Conservation (phyloP, 352 stramenopile genomes). For the Phytophthora citricola region DNA sequence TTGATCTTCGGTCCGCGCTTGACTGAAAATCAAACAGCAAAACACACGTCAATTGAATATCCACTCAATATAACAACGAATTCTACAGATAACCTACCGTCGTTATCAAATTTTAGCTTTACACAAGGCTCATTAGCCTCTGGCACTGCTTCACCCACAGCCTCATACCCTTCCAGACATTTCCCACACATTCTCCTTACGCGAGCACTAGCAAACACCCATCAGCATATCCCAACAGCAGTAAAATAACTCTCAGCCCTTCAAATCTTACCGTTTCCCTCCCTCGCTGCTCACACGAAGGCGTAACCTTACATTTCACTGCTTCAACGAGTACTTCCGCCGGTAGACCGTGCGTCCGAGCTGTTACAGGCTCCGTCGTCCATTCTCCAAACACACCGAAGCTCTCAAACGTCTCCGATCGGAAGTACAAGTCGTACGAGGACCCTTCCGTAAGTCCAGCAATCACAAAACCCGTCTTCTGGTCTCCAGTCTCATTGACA, state of each 20-base stretch:
- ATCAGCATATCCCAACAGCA: background rate
- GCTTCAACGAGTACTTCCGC: slow-evolving; percentile 68
- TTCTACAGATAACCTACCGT: slow-evolving; percentile 19
- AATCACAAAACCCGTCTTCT: slow-evolving; percentile 49
- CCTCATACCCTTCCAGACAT: slow-evolving; percentile 63
- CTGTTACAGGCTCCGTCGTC: slow-evolving; percentile 51
- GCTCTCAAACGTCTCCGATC: slow-evolving; percentile 76
- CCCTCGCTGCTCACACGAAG: slow-evolving; percentile 55
- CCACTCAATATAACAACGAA: background rate
- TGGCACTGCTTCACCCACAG: slow-evolving; percentile 10
- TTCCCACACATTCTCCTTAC: slow-evolving; percentile 64
- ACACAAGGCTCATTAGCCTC: slow-evolving; percentile 50
- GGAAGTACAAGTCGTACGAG: slow-evolving; percentile 77
- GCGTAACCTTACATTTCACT: slow-evolving; percentile 53
- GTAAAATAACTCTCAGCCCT: background rate
- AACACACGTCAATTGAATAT: slow-evolving; percentile 7
- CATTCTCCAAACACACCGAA: slow-evolving; percentile 72
- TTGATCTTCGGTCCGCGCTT: slow-evolving; percentile 50
- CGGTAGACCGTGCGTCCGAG: slow-evolving; percentile 67
- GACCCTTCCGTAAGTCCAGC: slow-evolving; percentile 62
- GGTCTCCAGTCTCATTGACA: slow-evolving; percentile 27
- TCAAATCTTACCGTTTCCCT: slow-evolving; percentile 49
- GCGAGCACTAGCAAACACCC: slow-evolving; percentile 43
- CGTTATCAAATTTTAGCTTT: slow-evolving; percentile 3
- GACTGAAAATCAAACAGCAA: background rate